Evolutionary conservation across 1,284 basidiomycete genomes (phyloP).

Genomic region (Anthracocystis walkeri): DNA sequence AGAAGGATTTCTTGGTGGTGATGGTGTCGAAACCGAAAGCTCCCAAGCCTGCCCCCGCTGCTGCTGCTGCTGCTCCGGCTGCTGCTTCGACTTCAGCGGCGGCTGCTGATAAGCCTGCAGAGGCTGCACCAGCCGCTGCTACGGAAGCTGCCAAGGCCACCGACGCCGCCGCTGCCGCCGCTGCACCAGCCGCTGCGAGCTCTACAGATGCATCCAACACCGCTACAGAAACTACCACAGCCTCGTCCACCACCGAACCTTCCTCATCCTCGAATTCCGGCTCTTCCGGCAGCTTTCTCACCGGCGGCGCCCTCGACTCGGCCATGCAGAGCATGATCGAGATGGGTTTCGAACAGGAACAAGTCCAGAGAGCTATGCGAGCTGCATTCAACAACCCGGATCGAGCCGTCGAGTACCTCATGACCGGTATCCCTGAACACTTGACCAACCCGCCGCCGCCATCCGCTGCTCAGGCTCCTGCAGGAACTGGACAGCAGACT

Average conservation of each 20-base stretch:
- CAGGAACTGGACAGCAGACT: conserved; percentile 5
- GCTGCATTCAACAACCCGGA: conserved; percentile 99
- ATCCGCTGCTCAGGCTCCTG: conserved; percentile 18
- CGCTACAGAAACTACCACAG: conserved; percentile 9
- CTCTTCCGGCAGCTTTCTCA: conserved; percentile 39
- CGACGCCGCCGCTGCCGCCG: conserved; percentile 25
- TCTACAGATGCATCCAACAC: conserved; percentile 9
- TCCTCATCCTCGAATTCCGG: conserved; percentile 16
- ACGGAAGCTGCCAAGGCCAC: conserved; percentile 18
- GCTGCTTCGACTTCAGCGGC: conserved; percentile 18
- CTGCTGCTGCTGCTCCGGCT: conserved; percentile 43
- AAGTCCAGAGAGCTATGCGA: conserved; percentile 86
- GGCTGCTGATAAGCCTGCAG: conserved; percentile 40
- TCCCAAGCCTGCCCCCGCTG: conserved; percentile 58
- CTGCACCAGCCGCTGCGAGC: conserved; percentile 18
- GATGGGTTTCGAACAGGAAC: conserved; percentile 91
- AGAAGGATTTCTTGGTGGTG: conserved; percentile 98
- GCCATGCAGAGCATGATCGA: conserved; percentile 73
- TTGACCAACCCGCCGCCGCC: conserved; percentile 65
- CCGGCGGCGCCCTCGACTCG: conserved; percentile 60
- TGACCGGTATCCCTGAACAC: conserved; percentile 74
- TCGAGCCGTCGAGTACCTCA: conserved; percentile 95
- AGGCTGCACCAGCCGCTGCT: conserved; percentile 68
- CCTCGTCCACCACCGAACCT: conserved; percentile 15
- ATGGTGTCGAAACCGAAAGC: conserved; percentile 82